Conservation (phyloP, 192 early-diverging fungal genomes). For the Diversispora eburnea region DNA sequence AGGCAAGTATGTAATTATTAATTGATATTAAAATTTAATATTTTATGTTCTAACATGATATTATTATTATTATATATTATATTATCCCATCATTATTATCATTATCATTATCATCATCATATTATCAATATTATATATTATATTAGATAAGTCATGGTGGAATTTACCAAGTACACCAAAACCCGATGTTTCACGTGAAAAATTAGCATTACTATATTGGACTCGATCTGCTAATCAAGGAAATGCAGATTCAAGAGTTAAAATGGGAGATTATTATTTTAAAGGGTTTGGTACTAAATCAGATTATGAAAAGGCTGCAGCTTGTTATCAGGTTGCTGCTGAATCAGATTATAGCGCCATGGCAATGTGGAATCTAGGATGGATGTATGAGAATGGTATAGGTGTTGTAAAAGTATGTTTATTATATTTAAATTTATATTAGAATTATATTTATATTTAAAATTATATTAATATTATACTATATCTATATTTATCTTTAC, state of each 20-base stretch:
- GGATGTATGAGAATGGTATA: slow-evolving; percentile 93
- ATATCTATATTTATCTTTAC: neutral
- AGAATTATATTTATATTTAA: too few species aligned
- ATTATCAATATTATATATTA: neutral
- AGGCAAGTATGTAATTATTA: slow-evolving; percentile 29
- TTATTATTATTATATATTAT: neutral
- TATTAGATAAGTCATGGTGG: slow-evolving; percentile 27
- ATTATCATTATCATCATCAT: neutral
- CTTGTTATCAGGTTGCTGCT: slow-evolving; percentile 82
- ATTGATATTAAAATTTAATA: too few species aligned
- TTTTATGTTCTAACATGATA: too few species aligned
- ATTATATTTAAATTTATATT: too few species aligned
- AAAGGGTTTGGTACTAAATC: slow-evolving; percentile 70
- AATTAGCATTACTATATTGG: slow-evolving; percentile 84
- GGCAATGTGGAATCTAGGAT: slow-evolving; percentile 96
- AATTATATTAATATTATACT: too few species aligned
- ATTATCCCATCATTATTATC: neutral
- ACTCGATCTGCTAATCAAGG: slow-evolving; percentile 91
- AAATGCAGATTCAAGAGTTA: slow-evolving; percentile 84
- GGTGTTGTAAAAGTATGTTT: slow-evolving; percentile 68
- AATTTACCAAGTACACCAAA: slow-evolving; percentile 9
- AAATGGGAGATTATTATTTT: slow-evolving; percentile 92
- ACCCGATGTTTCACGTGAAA: slow-evolving; percentile 32
- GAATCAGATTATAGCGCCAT: slow-evolving; percentile 68
- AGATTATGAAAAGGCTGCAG: slow-evolving; percentile 70